Base-by-base conservation (phyloP, 441 rosid genomes). In the Adansonia gregorii region DNA sequence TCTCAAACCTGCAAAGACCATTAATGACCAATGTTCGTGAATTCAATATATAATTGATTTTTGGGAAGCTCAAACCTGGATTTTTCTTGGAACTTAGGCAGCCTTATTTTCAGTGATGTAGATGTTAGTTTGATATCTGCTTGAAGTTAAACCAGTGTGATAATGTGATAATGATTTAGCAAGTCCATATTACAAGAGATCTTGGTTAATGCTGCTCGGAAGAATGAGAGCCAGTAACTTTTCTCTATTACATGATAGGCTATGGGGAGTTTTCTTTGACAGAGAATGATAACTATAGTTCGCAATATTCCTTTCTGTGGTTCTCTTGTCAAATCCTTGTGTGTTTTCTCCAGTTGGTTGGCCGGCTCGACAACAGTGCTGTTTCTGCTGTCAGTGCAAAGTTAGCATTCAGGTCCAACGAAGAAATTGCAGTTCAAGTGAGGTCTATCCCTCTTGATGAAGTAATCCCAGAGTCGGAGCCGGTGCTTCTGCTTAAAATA, bases 381-480 rank as follows among this genome's bases (percentile, higher is more conserved):
- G 92, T 95, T 69, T 95, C 99, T 14, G 95, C 94, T 6, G 76
- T 85, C 0, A 96, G 98, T 6, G 99, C 99, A 64, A 93, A 86
- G 78, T 74, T 95, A 78, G 97, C 98, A 43, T 95, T 95, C 92
- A 92, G 91, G 80, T 92, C 98, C 56, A 93, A 93, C 74, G 89
- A 95, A 83, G 97, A 95, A 84, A 76, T 95, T 77, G 94, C 94
- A 70, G 82, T 95, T 51, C 90, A 92, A 88, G 94, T 93, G 46
- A 90, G 88, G 84, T 80, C 97, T 17, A 85, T 95, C 71, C 97
- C 93, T 17, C 97, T 93, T 12, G 97, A 93, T 20, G 85, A 94
- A 66, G 79, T 95, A 20, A 86, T 92, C 75, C 81, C 89, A 0
- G 88, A 89, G 43, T 84, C 89, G 1, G 88, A 88, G 67, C 74